Conservation (phyloP, 1,139 yeast species). For the Ogataea hybrid region DNA sequence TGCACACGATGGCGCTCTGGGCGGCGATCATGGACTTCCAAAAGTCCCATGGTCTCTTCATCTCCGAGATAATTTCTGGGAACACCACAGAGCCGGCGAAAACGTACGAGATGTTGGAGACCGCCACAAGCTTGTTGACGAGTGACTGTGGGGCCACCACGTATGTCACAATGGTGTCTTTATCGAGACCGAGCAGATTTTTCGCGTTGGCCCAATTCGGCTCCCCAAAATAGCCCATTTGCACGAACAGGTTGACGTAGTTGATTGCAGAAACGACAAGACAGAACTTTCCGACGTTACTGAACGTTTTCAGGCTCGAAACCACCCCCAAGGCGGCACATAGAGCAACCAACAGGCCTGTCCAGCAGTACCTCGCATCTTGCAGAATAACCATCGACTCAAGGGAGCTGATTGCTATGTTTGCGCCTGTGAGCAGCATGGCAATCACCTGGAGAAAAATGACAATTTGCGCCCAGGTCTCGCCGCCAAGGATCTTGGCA, state of each 20-base stretch:
- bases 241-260: slow-evolving; percentile 40
- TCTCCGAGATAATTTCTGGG: slow-evolving; percentile 45
- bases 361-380: slow-evolving; percentile 34
- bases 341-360: slow-evolving; percentile 5
- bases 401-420: slow-evolving; percentile 38
- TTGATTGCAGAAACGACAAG: slow-evolving; percentile 40
- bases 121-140: slow-evolving; percentile 35
- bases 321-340: slow-evolving; percentile 34
- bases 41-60: slow-evolving; percentile 47
- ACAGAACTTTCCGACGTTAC: slow-evolving; percentile 35
- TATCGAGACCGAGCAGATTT: slow-evolving; percentile 23
- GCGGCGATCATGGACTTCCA: slow-evolving; percentile 45
- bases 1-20: slow-evolving; percentile 37
- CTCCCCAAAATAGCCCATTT: slow-evolving; percentile 39
- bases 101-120: slow-evolving; percentile 44
- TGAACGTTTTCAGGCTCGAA: slow-evolving; percentile 39
- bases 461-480: slow-evolving; percentile 31
- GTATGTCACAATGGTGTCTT: slow-evolving; percentile 26
- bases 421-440: slow-evolving; percentile 41
- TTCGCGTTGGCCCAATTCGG: slow-evolving; percentile 38
- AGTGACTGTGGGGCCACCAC: slow-evolving; percentile 24
- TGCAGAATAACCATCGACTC: slow-evolving; percentile 41
- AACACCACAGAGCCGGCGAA: slow-evolving; percentile 49
- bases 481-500: slow-evolving; percentile 38
- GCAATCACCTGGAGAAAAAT: slow-evolving; percentile 40